These are phyloP conservation scores for Wickerhamomyces sp. DNA, from an alignment of 1,139 yeast species.

Conservation along the genomic window DNA sequence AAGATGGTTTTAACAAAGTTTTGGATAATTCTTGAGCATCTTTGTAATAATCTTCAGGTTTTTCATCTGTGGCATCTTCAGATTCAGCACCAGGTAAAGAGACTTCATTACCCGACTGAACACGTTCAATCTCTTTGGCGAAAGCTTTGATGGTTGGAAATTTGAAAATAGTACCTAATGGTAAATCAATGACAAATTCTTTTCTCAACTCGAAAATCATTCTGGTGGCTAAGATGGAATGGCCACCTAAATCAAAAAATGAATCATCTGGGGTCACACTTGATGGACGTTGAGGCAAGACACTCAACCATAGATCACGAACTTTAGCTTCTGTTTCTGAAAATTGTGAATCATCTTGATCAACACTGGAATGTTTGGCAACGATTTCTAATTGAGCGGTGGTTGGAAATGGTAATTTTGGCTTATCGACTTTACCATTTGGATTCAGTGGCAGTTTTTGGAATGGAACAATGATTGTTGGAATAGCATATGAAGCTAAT, in stretches of 20 bases:
- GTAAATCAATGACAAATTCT: conserved; percentile 71
- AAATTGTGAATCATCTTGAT: conserved; percentile 47
- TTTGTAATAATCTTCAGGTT: conserved; percentile 54
- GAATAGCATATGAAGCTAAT: conserved; percentile 90
- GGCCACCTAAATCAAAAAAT: conserved; percentile 97
- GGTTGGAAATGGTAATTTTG: conserved; percentile 92
- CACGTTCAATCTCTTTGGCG: conserved; percentile 64
- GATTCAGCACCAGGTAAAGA: conserved; percentile 16
- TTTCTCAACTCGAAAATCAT: conserved; percentile 92
- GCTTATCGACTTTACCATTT: conserved; percentile 97
- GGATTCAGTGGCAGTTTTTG: conserved; percentile 88
- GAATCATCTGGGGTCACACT: conserved; percentile 74
- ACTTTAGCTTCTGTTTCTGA: conserved; percentile 62
- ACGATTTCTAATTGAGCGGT: conserved; percentile 61
- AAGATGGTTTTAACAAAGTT: conserved; percentile 39
- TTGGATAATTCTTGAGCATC: conserved; percentile 65
- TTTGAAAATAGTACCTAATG: conserved; percentile 85
- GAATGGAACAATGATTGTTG: conserved; percentile 86
- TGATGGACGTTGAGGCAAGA: conserved; percentile 83
- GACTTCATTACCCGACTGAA: conserved; percentile 31
- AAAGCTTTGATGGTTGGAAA: conserved; percentile 80
- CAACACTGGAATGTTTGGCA: conserved; percentile 34
- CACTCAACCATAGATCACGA: conserved; percentile 77
- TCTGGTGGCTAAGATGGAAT: conserved; percentile 92
- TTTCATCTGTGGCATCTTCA: conserved; percentile 15